Evolutionary conservation across 768 basidiomycete genomes (phyloP).

Genomic region (Kwoniella pini): DNA sequence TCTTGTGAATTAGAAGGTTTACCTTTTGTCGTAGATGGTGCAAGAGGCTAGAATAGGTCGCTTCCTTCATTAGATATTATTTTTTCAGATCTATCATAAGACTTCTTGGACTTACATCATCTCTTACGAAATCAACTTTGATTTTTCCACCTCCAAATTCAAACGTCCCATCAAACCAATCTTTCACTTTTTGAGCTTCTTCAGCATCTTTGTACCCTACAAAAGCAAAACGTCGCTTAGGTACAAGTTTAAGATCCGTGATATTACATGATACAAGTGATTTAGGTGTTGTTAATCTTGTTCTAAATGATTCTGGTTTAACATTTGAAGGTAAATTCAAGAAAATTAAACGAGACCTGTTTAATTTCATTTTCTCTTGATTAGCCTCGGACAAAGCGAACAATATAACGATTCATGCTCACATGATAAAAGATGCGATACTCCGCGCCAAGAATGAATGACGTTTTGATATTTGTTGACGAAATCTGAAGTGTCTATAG

Average conservation of each 20-base stretch:
- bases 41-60: slow-evolving; percentile 21
- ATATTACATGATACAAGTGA: slow-evolving; percentile 54
- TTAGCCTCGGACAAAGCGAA: no score
- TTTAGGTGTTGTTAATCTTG: slow-evolving; percentile 32
- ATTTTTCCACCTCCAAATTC: slow-evolving; percentile 72
- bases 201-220: slow-evolving; percentile 80
- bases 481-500: no score
- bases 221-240: slow-evolving; percentile 85
- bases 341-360: slow-evolving; percentile 54
- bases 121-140: slow-evolving; percentile 65
- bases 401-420: no score
- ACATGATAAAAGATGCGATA: no score
- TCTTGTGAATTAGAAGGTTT: slow-evolving; percentile 11
- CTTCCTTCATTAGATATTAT: neutral
- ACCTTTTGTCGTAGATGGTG: slow-evolving; percentile 1
- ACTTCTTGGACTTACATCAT: slow-evolving; percentile 62
- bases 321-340: slow-evolving; percentile 46
- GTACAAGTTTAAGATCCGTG: slow-evolving; percentile 82
- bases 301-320: slow-evolving; percentile 32
- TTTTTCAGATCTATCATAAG: no score
- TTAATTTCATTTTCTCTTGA: no score
- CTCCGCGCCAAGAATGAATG: no score
- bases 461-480: no score
- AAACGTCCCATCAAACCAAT: slow-evolving; percentile 84
- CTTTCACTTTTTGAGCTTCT: slow-evolving; percentile 71